A percentile compares a stretch with the other conserved stretches of the same genome.
These are phyloP conservation scores for Iberis amara DNA, from an alignment of 441 rosid genomes.

Conservation along the genomic window DNA sequence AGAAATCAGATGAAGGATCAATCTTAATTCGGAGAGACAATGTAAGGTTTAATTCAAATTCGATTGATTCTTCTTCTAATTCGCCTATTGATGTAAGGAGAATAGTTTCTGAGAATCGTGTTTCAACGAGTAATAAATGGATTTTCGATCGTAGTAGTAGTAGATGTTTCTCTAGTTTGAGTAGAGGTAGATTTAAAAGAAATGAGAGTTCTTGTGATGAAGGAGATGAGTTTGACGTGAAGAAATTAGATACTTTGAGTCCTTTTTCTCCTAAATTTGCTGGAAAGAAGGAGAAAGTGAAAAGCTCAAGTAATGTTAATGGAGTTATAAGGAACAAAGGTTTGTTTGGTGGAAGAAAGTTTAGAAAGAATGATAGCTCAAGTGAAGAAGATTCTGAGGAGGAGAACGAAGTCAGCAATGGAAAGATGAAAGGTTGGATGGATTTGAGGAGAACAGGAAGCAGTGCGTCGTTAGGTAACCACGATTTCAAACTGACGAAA, in stretches of 20 bases:
- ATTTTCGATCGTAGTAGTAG: conserved; percentile 20
- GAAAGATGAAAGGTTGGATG: conserved; percentile 39
- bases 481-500: conserved; percentile 59
- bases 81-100: conserved; percentile 49
- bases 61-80: conserved; percentile 20
- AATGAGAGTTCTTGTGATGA: conserved; percentile 53
- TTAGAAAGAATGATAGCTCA: conserved; percentile 53
- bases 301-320: conserved; percentile 24
- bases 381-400: conserved; percentile 62
- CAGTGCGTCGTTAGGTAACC: conserved; percentile 67
- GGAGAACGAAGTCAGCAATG: conserved; percentile 30
- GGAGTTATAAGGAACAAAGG: conserved; percentile 33
- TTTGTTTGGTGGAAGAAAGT: conserved; percentile 35
- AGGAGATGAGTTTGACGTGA: conserved; percentile 36
- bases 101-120: conserved; percentile 29
- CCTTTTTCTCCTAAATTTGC: conserved; percentile 24
- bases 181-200: conserved; percentile 38
- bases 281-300: conserved; percentile 26
- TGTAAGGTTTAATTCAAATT: conserved; percentile 27
- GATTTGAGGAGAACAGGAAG: conserved; percentile 49
- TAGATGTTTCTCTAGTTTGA: conserved; percentile 44
- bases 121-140: conserved; percentile 12
- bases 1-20: conserved; percentile 31
- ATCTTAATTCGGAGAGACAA: conserved; percentile 12
- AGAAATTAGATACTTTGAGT: conserved; percentile 28